Evolutionary conservation across 768 basidiomycete genomes (phyloP), one percentile per base, ranked within the genome.

Genomic region (Suillus americanus): DNA sequence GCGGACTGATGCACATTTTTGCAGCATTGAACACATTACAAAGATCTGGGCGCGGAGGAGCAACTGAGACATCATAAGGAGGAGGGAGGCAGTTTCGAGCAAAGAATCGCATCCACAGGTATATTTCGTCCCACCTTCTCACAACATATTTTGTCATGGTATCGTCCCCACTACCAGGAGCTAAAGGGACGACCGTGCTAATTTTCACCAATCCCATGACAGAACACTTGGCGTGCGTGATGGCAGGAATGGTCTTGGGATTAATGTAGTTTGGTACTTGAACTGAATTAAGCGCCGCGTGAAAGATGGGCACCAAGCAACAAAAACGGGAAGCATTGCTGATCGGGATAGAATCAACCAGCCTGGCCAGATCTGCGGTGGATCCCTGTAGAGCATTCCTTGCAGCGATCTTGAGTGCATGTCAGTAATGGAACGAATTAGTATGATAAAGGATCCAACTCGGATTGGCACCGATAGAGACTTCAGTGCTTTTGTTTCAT

Each of bases 31-130:
- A 30, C 2, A 30, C 18, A 12, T 2, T 53, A 30, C 53, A 54
- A 33, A 54, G 5, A 20, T 54, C 30, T 0, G 53, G 53, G 53
- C 5, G 30, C 5, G 53, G 30, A 33, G 53, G 53, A 12, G 53
- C 0, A 33, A 54, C 4, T n/a, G 30, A 54, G 53, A 54, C 30
- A 12, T 54, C 53, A 12, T 54, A 54, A 20, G 53, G 30, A 53
- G 51, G 28, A 54, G 53, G 53, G 30, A 54, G 53, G 53, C 53
- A 54, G 20, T 54, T 54, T 12, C 30, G 20, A 54, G 53, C 53
- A 10, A 54, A 54, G 20, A 54, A 33, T 9, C 53, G 53, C 53
- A 54, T 54, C 53, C 30, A 33, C 5, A 20, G 30, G 18, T 33
- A 33, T 33, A 33, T 30, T 10, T 54, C 10, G 18, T 54, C 30